Percentiles rank a stretch among this genome's conserved stretches.
Conservation (phyloP, 106 monocot species). For the Posidonia australis region DNA sequence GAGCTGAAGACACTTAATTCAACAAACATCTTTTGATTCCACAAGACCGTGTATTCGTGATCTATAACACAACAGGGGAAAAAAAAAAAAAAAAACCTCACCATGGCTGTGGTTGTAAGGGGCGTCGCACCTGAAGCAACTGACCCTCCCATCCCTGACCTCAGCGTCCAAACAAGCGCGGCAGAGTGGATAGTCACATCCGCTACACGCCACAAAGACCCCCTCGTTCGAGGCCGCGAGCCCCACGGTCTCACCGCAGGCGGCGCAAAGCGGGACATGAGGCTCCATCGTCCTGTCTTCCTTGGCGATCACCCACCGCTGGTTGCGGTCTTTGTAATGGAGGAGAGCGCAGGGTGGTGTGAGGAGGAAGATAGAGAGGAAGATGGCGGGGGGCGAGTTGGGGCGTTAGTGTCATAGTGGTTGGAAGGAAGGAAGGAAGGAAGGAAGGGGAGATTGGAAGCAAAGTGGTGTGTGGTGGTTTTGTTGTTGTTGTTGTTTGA, state of each 20-base stretch:
- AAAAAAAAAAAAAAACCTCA: neutral
- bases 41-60: neutral
- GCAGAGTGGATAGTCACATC: conserved; percentile 35
- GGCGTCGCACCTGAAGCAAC: conserved; percentile 49
- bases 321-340: conserved; percentile 15
- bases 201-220: conserved; percentile 28
- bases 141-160: conserved; percentile 21
- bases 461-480: conserved; percentile 35
- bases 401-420: conserved; percentile 41
- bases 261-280: conserved; percentile 31
- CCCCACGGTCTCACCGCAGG: conserved; percentile 36
- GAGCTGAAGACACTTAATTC: neutral
- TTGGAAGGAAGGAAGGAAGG: conserved; percentile 10
- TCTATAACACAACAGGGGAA: neutral
- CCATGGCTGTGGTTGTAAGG: conserved; percentile 21
- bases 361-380: neutral
- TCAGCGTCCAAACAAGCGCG: conserved; percentile 38
- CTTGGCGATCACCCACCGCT: neutral
- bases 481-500: conserved; percentile 1
- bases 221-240: neutral
- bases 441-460: conserved; percentile 40
- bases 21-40: neutral
- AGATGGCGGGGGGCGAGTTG: conserved; percentile 34
- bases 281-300: conserved; percentile 36
- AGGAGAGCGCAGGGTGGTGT: conserved; percentile 1